These are phyloP conservation scores for Neopestalotiopsis sp. DNA, from an alignment of 2,329 filamentous ascomycete species.

Conservation along the genomic window DNA sequence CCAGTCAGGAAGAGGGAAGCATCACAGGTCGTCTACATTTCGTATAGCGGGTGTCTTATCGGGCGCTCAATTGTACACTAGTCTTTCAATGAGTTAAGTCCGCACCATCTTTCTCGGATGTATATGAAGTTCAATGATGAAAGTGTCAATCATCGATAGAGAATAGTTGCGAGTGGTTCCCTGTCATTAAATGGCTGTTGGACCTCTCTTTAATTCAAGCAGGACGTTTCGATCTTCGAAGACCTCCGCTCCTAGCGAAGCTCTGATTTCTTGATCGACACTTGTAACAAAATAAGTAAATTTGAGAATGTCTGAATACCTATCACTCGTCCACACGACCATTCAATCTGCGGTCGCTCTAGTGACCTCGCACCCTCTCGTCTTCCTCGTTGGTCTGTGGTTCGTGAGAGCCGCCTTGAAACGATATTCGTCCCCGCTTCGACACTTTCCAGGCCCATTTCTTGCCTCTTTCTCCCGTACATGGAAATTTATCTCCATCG, in stretches of 20 bases:
- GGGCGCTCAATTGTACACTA: background rate
- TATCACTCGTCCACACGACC: slow-evolving; percentile 28
- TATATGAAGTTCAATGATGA: background rate
- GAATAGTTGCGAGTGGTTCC: background rate
- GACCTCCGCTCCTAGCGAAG: background rate
- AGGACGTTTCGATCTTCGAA: background rate
- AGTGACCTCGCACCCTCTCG: slow-evolving; percentile 36
- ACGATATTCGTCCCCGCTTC: slow-evolving; percentile 39
- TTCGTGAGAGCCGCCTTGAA: slow-evolving; percentile 35
- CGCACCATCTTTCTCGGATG: background rate
- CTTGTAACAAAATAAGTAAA: background rate
- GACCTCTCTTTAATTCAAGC: background rate
- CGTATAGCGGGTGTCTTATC: background rate
- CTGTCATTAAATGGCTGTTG: background rate
- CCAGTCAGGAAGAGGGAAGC: background rate
- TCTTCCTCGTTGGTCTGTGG: slow-evolving; percentile 34
- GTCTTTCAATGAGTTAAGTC: background rate
- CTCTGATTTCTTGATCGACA: too few relatives aligned
- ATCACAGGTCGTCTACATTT: background rate
- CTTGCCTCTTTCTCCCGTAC: slow-evolving; percentile 39
- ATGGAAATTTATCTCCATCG: slow-evolving; percentile 47
- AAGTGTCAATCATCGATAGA: background rate
- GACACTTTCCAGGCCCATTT: slow-evolving; percentile 34
- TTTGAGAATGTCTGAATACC: background rate
- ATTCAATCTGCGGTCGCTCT: slow-evolving; percentile 36